Evolutionary conservation across 2,329 filamentous ascomycete genomes (phyloP).

Genomic region (Neonectria coccinea): DNA sequence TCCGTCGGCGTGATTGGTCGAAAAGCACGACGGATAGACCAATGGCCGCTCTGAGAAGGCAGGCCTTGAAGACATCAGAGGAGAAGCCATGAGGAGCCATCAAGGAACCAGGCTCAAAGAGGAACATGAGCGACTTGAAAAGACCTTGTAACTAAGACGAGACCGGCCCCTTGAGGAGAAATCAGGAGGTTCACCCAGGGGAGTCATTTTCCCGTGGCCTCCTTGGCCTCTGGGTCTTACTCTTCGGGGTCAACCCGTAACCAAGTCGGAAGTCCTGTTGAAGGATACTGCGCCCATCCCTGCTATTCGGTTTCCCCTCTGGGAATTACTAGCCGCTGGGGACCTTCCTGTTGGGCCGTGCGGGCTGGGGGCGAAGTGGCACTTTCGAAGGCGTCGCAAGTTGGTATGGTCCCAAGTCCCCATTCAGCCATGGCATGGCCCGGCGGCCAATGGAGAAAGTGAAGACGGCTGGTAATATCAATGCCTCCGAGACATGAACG

Average conservation of each 20-base stretch:
- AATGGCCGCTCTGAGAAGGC: constrained; percentile 33
- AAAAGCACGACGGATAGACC: constrained; percentile 30
- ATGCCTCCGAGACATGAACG: constrained; percentile 28
- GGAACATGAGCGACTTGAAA: constrained; percentile 44
- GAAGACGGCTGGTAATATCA: constrained; percentile 26
- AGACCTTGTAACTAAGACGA: constrained; percentile 23
- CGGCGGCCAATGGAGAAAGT: constrained; percentile 36
- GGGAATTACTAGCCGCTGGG: constrained; percentile 17
- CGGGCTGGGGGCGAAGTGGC: constrained; percentile 26
- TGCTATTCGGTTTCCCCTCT: constrained; percentile 30
- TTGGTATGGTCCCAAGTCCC: constrained; percentile 27
- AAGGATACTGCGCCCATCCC: constrained; percentile 29
- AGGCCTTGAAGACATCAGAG: constrained; percentile 31
- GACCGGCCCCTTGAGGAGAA: constrained; percentile 18
- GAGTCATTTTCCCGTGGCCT: constrained; percentile 27
- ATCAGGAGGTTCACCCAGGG: constrained; percentile 37
- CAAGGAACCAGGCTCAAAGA: constrained; percentile 41
- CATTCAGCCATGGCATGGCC: constrained; percentile 39
- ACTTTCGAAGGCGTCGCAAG: constrained; percentile 37
- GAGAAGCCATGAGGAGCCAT: constrained; percentile 26
- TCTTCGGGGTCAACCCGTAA: constrained; percentile 34
- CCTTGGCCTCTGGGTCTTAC: constrained; percentile 30
- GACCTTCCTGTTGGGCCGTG: constrained; percentile 30
- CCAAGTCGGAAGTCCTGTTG: constrained; percentile 29
- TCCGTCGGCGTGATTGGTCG: constrained; percentile 37